These are phyloP conservation scores for Cytospora mali DNA, from an alignment of 2,329 filamentous ascomycete genomes.

Conservation along the genomic window DNA sequence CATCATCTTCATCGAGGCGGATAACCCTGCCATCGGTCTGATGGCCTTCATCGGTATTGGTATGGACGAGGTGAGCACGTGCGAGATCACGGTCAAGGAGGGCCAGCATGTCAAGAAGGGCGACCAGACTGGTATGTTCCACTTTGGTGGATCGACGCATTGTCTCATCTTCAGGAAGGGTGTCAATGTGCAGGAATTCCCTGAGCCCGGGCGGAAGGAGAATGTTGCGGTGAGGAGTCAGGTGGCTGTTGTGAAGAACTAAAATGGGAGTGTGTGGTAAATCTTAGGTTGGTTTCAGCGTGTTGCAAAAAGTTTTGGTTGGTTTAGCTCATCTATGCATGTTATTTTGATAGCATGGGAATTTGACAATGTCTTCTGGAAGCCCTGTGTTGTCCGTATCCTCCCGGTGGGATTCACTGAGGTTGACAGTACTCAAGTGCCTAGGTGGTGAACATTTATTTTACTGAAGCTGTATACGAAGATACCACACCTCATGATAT, in stretches of 20 bases:
- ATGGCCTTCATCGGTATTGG: conserved; percentile 72
- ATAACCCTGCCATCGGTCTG: conserved; percentile 64
- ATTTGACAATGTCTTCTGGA: too few species aligned
- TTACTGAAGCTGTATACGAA: too few species aligned
- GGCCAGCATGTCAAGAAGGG: conserved; percentile 70
- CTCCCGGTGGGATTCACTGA: too few species aligned
- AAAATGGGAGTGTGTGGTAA: background rate
- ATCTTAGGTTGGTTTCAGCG: background rate
- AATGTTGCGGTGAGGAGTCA: conserved; percentile 46
- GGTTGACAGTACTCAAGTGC: too few species aligned
- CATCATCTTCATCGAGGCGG: conserved; percentile 51
- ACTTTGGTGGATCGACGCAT: conserved; percentile 74
- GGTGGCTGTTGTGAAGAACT: conserved; percentile 36
- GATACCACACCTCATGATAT: too few species aligned
- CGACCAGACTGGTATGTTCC: conserved; percentile 76
- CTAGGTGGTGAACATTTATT: too few species aligned
- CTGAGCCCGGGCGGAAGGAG: conserved; percentile 38
- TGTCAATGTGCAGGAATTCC: conserved; percentile 50
- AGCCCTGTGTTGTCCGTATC: too few species aligned
- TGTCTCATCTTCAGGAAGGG: conserved; percentile 67
- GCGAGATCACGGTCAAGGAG: conserved; percentile 69
- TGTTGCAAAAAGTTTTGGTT: background rate
- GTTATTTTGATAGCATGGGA: too few species aligned
- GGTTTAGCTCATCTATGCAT: too few species aligned
- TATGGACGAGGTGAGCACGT: conserved; percentile 77